Conservation (phyloP, 805 yeast genomes). For the Saturnispora diversa region DNA sequence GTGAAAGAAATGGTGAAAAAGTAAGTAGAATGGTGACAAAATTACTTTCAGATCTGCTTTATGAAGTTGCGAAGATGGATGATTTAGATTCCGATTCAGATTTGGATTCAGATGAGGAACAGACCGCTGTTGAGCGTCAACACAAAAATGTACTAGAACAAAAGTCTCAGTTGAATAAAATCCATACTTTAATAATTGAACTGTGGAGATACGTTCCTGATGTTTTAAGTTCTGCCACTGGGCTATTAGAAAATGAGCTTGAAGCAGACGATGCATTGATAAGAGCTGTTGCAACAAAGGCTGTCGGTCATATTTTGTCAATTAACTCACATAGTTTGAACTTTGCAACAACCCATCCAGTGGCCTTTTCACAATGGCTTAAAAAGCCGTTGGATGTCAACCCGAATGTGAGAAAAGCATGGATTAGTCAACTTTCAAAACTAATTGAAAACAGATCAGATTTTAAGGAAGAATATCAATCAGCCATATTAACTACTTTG, state of each 20-base stretch:
- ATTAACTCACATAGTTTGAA: constrained; percentile 42
- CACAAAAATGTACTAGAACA: constrained; percentile 6
- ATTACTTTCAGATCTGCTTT: constrained; percentile 67
- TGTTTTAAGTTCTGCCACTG: constrained; percentile 61
- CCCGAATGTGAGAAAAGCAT: constrained; percentile 52
- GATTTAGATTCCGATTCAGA: constrained; percentile 15
- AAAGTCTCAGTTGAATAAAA: constrained; percentile 42
- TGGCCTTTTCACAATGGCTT: constrained; percentile 64
- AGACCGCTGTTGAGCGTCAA: not conserved
- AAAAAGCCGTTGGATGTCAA: constrained; percentile 66
- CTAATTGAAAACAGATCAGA: constrained; percentile 41
- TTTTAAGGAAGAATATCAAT: constrained; percentile 41
- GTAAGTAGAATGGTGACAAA: constrained; percentile 71
- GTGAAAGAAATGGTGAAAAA: constrained; percentile 62
- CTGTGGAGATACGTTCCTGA: constrained; percentile 79
- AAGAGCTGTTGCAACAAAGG: constrained; percentile 60
- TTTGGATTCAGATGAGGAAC: constrained; percentile 9
- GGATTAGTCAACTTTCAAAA: constrained; percentile 55
- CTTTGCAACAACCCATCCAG: constrained; percentile 49
- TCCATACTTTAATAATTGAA: constrained; percentile 55
- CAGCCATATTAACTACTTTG: constrained; percentile 58
- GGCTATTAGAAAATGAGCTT: constrained; percentile 71
- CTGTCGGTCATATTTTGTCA: constrained; percentile 60
- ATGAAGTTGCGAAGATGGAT: constrained; percentile 35
- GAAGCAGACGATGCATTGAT: constrained; percentile 59